These are phyloP conservation scores for Apiospora kogelbergensis DNA, from an alignment of 2,329 filamentous ascomycete species.

Conservation along the genomic window DNA sequence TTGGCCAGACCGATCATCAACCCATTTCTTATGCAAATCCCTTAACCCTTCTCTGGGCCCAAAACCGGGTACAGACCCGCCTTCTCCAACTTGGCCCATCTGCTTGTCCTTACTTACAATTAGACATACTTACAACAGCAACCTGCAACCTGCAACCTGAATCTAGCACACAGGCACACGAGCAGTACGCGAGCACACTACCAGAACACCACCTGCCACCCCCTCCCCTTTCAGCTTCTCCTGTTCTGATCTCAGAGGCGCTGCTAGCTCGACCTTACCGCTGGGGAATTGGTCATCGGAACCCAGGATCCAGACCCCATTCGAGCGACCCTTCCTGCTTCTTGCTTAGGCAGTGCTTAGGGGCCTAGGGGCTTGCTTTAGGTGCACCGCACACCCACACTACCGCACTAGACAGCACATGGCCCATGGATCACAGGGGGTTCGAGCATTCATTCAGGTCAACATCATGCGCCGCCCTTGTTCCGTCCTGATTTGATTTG, in stretches of 20 bases:
- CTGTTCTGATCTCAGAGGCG: conserved; percentile 6
- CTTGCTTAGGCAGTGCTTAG: no score
- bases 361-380: conserved; percentile 6
- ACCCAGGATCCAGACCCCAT: background rate
- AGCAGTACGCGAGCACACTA: background rate
- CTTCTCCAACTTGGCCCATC: background rate
- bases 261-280: background rate
- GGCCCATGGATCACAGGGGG: conserved; percentile 7
- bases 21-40: background rate
- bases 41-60: background rate
- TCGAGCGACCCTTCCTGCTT: conserved; percentile 1
- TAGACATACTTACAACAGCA: background rate
- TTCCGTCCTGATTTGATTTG: background rate
- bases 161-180: background rate
- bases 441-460: conserved; percentile 1
- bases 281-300: conserved; percentile 5
- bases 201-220: background rate
- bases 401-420: background rate
- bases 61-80: background rate
- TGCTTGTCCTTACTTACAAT: background rate
- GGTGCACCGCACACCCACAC: background rate
- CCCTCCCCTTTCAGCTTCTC: background rate
- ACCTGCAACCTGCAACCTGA: background rate
- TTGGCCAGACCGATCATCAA: background rate
- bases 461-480: conserved; percentile 7